A percentile compares a stretch with the other conserved stretches of the same genome.
These are phyloP conservation scores for Solanum hybrid DNA, from an alignment of 305 asterid genomes.

Conservation along the genomic window DNA sequence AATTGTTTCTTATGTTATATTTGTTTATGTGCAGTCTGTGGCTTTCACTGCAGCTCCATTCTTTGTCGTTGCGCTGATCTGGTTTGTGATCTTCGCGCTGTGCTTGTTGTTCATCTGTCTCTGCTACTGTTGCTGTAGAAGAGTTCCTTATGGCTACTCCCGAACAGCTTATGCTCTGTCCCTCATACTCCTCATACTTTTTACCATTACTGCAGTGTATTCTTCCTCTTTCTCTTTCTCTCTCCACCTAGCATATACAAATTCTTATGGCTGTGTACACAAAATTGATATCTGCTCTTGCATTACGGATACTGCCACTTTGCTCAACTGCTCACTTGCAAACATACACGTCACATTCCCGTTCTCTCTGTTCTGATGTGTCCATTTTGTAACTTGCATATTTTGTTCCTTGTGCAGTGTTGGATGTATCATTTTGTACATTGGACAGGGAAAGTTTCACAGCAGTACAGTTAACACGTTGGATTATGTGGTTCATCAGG, in stretches of 20 bases:
- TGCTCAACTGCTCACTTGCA: not conserved
- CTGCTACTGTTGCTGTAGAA: slow-evolving; percentile 53
- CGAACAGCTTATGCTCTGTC: slow-evolving; percentile 59
- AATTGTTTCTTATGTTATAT: slow-evolving; percentile 1
- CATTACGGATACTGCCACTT: not conserved
- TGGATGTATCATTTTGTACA: slow-evolving; percentile 64
- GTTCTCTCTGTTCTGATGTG: not conserved
- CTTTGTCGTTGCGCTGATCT: slow-evolving; percentile 48
- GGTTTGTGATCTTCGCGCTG: slow-evolving; percentile 60
- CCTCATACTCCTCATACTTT: slow-evolving; percentile 54
- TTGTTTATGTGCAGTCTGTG: slow-evolving; percentile 62
- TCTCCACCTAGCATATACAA: not conserved
- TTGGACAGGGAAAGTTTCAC: slow-evolving; percentile 52
- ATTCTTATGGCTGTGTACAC: not conserved
- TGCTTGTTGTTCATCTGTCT: slow-evolving; percentile 40
- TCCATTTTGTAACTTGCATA: slow-evolving; percentile 2
- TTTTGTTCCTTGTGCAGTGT: slow-evolving; percentile 38
- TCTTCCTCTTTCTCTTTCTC: slow-evolving; percentile 9
- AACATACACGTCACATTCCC: not conserved
- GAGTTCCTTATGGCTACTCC: slow-evolving; percentile 62
- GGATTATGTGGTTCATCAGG: slow-evolving; percentile 50
- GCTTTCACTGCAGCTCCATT: slow-evolving; percentile 63
- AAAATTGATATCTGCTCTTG: not conserved
- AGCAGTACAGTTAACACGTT: slow-evolving; percentile 36
- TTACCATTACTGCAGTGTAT: slow-evolving; percentile 63